Evolutionary conservation across 1,139 yeast genomes (phyloP).

Genomic region (Chernovozyma sophiae-reginae): DNA sequence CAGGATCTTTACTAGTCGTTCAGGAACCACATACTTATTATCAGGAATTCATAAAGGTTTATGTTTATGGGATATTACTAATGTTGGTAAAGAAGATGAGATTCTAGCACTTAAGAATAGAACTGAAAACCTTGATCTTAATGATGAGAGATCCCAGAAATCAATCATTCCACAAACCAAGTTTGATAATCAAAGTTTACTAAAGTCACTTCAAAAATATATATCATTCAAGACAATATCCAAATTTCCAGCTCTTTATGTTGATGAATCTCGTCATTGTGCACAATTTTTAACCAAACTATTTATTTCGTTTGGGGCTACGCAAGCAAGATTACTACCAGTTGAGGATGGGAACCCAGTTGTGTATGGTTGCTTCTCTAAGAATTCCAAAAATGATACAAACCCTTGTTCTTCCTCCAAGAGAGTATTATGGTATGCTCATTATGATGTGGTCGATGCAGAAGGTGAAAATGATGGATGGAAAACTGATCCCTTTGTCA

Average conservation of each 20-base stretch:
- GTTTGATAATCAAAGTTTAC: slow-evolving; percentile 53
- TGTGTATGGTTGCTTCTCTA: slow-evolving; percentile 68
- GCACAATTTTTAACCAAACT: slow-evolving; percentile 70
- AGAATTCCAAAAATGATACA: slow-evolving; percentile 11
- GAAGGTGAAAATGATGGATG: slow-evolving; percentile 51
- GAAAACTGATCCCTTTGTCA: slow-evolving; percentile 73
- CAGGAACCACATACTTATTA: slow-evolving; percentile 25
- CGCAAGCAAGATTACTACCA: slow-evolving; percentile 61
- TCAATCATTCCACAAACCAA: background rate
- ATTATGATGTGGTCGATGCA: slow-evolving; percentile 85
- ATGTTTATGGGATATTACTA: slow-evolving; percentile 35
- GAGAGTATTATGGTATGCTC: slow-evolving; percentile 84
- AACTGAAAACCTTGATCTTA: too few relatives aligned
- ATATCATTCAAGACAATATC: slow-evolving; percentile 77
- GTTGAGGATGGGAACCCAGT: slow-evolving; percentile 78
- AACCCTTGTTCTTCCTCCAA: slow-evolving; percentile 13
- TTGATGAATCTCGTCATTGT: slow-evolving; percentile 83
- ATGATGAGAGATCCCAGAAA: too few relatives aligned
- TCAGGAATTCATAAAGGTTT: slow-evolving; percentile 38
- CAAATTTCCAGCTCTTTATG: slow-evolving; percentile 57
- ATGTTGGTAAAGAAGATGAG: slow-evolving; percentile 7
- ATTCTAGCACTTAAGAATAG: background rate
- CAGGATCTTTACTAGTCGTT: slow-evolving; percentile 19
- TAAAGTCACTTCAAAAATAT: slow-evolving; percentile 56
- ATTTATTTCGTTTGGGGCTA: slow-evolving; percentile 69